Base-by-base conservation (phyloP, 129 eudicot species). In the Heracleum sosnowskyi region DNA sequence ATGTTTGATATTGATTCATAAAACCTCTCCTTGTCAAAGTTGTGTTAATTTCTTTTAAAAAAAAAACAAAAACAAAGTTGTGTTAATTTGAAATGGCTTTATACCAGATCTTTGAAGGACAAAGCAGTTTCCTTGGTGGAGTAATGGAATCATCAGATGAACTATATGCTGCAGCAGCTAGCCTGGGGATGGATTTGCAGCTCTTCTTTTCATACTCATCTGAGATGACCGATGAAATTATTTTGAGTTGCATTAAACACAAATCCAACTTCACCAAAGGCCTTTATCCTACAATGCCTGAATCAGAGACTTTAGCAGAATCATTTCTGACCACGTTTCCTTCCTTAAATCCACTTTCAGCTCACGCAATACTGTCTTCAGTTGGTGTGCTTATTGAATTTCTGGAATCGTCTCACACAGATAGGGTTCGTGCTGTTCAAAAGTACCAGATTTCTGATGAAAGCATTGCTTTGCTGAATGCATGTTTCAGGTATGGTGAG, bases 31-130 rank as follows among this genome's bases (percentile, higher is more conserved):
- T 34, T 35, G 28, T 69, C 7, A 7, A 37, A 37, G 40, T 71
- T 39, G 17, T 71, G 46, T 24, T 71, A 2, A 44, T 41, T 40
- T n/a, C n/a, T n/a, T n/a, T n/a, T n/a, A n/a, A n/a, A n/a, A n/a
- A n/a, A n/a, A n/a, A n/a, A n/a, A n/a, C n/a, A n/a, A n/a, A n/a
- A 39, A 5, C 0, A 35, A 36, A 34, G 15, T 71, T 39, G 17
- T 71, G 46, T 24, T 71, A 2, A 44, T 41, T 40, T n/a, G 17
- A 42, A n/a, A 31, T 45, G 34, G 57, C 44, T 71, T 18, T 46
- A 74, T 77, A 77, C n/a, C 84, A 96, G 99, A 84, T 96, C 74
- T 96, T 96, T 83, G 99, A 96, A 89, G 99, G 99, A 53, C 97
- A 90, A 80, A 73, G 78, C 73, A 82, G 84, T 76, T 96, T 90